A percentile compares a stretch with the other conserved stretches of the same genome.
Conservation (phyloP, 2,329 filamentous ascomycete genomes). For the Trichoderma pleuroti region DNA sequence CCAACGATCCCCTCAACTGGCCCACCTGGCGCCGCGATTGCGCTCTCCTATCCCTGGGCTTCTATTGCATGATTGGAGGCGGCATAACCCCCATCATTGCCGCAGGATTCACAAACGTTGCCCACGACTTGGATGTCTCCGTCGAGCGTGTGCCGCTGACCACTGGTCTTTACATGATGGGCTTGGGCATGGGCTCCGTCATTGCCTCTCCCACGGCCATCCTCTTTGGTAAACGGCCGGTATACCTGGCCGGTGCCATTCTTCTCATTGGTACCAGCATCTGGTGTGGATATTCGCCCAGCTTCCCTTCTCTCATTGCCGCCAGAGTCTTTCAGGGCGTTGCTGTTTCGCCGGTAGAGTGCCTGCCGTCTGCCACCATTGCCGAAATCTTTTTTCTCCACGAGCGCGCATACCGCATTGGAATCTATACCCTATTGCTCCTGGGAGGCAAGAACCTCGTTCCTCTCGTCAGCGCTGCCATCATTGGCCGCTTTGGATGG, state of each 20-base stretch:
- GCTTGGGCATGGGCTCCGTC: conserved; percentile 79
- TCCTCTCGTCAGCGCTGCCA: conserved; percentile 78
- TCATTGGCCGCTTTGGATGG: conserved; percentile 77
- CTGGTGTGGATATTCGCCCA: conserved; percentile 85
- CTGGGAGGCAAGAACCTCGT: conserved; percentile 89
- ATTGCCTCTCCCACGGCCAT: conserved; percentile 88
- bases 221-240: conserved; percentile 81
- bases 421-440: conserved; percentile 86
- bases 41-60: conserved; percentile 76
- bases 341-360: conserved; percentile 85
- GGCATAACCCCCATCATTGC: conserved; percentile 89
- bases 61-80: conserved; percentile 90
- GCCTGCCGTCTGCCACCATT: conserved; percentile 87
- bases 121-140: conserved; percentile 59
- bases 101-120: conserved; percentile 82
- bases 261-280: conserved; percentile 74
- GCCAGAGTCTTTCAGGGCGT: conserved; percentile 86
- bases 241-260: conserved; percentile 75
- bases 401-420: conserved; percentile 86
- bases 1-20: conserved; percentile 94
- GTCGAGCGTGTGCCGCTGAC: conserved; percentile 77
- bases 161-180: conserved; percentile 92
- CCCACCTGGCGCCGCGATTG: conserved; percentile 73
- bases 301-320: conserved; percentile 72
- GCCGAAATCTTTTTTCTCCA: conserved; percentile 96